Evolutionary conservation across 441 rosid species (phyloP).

Genomic region (Gossypium schwendimanii): DNA sequence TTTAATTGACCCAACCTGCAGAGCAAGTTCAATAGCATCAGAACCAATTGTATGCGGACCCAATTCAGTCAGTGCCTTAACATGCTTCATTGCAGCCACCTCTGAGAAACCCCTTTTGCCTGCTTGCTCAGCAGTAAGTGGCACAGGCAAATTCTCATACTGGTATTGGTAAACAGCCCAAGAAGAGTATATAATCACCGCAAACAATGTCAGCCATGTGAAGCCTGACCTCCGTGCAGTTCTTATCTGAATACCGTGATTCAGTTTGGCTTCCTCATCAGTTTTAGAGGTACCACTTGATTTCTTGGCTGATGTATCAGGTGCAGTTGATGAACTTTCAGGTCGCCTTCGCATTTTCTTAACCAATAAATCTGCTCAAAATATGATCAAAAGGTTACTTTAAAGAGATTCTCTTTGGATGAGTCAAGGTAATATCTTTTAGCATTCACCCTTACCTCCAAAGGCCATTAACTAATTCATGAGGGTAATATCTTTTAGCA

Average conservation of each 20-base stretch:
- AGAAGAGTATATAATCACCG: constrained; percentile 40
- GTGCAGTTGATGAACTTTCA: constrained; percentile 18
- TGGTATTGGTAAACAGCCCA: constrained; percentile 66
- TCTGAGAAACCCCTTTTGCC: constrained; percentile 95
- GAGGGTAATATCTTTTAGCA: too few relatives aligned
- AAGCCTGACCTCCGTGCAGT: constrained; percentile 46
- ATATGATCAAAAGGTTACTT: neutral
- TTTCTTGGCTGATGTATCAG: constrained; percentile 23
- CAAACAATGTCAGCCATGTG: constrained; percentile 45
- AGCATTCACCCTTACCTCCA: too few relatives aligned
- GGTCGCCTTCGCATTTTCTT: constrained; percentile 33
- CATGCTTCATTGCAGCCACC: constrained; percentile 68
- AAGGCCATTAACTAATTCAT: too few relatives aligned
- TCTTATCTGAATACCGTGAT: constrained; percentile 5
- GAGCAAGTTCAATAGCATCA: constrained; percentile 59
- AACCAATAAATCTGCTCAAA: constrained; percentile 9
- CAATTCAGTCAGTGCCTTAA: constrained; percentile 59
- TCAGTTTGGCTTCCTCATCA: constrained; percentile 8
- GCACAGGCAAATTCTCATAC: constrained; percentile 56
- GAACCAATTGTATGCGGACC: constrained; percentile 91
- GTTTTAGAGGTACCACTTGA: constrained; percentile 8
- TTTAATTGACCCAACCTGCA: constrained; percentile 39
- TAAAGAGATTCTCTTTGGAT: neutral
- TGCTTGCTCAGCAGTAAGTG: constrained; percentile 63
- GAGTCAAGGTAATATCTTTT: too few relatives aligned